These are phyloP conservation scores for Zelonia costaricensis DNA, from an alignment of 208 protist species.

Conservation along the genomic window DNA sequence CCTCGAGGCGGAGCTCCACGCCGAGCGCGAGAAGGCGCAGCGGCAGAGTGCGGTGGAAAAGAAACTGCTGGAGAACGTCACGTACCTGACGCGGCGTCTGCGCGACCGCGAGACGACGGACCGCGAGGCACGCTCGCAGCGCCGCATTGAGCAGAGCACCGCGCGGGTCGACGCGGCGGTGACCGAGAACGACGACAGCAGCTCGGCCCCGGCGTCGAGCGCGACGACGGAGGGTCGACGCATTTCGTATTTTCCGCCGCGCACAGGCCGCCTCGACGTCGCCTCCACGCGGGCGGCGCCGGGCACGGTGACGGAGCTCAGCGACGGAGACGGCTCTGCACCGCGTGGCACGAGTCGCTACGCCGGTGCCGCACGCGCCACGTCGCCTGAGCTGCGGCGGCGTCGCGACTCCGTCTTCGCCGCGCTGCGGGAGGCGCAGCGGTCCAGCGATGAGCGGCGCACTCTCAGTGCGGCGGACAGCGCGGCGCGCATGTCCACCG, in stretches of 20 bases:
- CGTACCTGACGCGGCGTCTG: constrained; percentile 39
- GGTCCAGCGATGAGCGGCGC: not conserved
- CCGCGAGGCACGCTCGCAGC: constrained; percentile 27
- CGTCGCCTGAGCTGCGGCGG: constrained; percentile 11
- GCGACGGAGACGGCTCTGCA: too few relatives aligned
- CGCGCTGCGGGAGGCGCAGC: not conserved
- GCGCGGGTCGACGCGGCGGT: constrained; percentile 5
- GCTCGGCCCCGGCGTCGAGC: too few relatives aligned
- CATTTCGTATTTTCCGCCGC: too few relatives aligned
- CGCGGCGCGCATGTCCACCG: too few relatives aligned
- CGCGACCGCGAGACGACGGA: constrained; percentile 38
- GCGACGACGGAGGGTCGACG: too few relatives aligned
- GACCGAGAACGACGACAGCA: too few relatives aligned
- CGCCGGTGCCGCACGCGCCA: too few relatives aligned
- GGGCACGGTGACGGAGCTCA: too few relatives aligned
- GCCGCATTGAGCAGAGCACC: constrained; percentile 20
- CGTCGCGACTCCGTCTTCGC: constrained; percentile 15
- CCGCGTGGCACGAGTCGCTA: too few relatives aligned
- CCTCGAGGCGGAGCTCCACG: constrained; percentile 31
- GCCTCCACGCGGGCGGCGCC: too few relatives aligned
- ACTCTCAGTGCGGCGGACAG: not conserved
- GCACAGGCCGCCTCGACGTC: too few relatives aligned
- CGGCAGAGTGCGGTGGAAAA: constrained; percentile 37
- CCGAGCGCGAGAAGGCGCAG: constrained; percentile 35
- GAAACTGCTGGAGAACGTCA: constrained; percentile 49